Conservation (phyloP, 2,329 filamentous ascomycete species). For the Purpureocillium lavendulum region DNA sequence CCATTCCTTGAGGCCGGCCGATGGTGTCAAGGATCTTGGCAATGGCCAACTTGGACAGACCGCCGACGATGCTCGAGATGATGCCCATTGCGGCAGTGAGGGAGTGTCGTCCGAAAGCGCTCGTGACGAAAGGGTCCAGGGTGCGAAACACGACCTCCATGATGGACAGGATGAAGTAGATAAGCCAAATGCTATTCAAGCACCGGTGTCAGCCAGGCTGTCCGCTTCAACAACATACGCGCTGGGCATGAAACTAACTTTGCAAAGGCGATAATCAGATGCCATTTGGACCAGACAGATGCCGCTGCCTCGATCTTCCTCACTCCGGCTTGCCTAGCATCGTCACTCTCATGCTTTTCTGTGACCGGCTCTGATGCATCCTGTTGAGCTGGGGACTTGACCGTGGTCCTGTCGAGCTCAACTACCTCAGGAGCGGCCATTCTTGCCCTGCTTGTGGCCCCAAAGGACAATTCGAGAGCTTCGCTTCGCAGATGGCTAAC, state of each 20-base stretch:
- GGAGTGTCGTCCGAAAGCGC: conserved; percentile 36
- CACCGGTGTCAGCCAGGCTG: background rate
- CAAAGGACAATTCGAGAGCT: no score
- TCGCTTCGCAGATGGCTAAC: no score
- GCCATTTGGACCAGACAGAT: conserved; percentile 24
- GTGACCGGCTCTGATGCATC: background rate
- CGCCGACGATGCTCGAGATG: conserved; percentile 39
- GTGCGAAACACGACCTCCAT: conserved; percentile 27
- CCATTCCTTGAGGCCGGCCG: conserved; percentile 50
- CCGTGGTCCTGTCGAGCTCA: background rate
- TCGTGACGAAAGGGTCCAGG: conserved; percentile 33
- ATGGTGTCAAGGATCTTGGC: conserved; percentile 56
- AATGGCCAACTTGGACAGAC: conserved; percentile 50
- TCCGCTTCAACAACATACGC: no score
- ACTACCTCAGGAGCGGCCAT: background rate
- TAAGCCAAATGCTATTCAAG: conserved; percentile 26
- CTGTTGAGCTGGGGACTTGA: background rate
- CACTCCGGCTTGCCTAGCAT: conserved; percentile 33
- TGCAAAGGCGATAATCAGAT: conserved; percentile 30
- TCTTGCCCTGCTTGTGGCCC: no score
- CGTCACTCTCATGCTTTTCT: background rate
- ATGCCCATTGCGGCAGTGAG: conserved; percentile 40
- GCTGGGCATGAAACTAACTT: conserved; percentile 22
- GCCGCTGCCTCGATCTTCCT: conserved; percentile 37
- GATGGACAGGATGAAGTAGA: conserved; percentile 28